Evolutionary conservation across 2,329 filamentous ascomycete genomes (phyloP), one percentile per base, ranked within the genome.

Genomic region (Colletotrichum sublineola): DNA sequence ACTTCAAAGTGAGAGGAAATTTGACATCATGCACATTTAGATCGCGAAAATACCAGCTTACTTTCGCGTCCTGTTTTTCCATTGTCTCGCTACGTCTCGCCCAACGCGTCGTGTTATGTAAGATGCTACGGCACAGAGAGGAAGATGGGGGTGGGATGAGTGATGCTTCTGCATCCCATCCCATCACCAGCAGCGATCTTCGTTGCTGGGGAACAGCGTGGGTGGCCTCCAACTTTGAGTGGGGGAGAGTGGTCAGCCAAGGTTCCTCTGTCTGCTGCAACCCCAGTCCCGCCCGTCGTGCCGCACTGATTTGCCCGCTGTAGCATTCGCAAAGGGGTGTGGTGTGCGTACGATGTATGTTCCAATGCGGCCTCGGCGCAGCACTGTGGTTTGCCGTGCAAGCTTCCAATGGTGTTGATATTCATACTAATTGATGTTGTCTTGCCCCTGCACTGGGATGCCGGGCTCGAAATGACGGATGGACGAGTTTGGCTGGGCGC

Each of bases 201-300:
- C 52, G 72, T 73, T 74, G 72, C 72, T 74, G 64, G 72, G 72
- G 68, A 74, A 74, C 68, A 73, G 64, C 60, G 68, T 61, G 46
- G 60, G 68, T 63, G 46, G 53, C 58, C 42, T 60, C 71, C 55
- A 60, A 55, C 24, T 61, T 36, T 57, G 38, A 62, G 63, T 60
- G 65, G 68, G 62, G 64, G 62, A 62, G 40, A 38, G 48, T 14
- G 11, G 60, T 24, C 75, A 53, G 8, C 46, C 61, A 63, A 42
- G 61, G 61, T 42, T 44, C 38, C 38, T 63, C 33, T 18, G 61
- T 52, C 46, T 52, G 61, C 46, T 5, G 60, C 38, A 29, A 36
- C 48, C 36, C 36, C 36, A n/a, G 44, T 52, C 36, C 44, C 31
- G 14, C 15, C 44, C 31, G 14, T 8, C 15, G 31, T 36, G 15